A percentile compares a stretch with the other conserved stretches of the same genome.
Evolutionary conservation across 2,329 filamentous ascomycete species (phyloP).

Genomic region (Fusarium veterinarium): DNA sequence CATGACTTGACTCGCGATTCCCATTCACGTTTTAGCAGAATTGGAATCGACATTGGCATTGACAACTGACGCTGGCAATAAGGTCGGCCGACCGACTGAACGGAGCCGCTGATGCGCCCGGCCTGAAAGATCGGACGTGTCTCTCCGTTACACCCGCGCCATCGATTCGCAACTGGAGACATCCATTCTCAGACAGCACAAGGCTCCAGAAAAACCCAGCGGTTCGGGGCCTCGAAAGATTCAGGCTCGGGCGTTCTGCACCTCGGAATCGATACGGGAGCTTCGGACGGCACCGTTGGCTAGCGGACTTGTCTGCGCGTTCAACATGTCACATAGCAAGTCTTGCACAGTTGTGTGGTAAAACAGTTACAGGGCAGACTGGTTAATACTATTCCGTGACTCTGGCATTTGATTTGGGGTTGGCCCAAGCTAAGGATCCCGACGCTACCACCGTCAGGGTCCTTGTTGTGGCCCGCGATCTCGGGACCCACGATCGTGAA

Average conservation of each 20-base stretch:
- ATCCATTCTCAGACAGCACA: neutral
- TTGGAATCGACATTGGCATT: neutral
- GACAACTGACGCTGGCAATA: neutral
- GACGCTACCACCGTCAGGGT: constrained; percentile 43
- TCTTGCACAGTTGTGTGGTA: neutral
- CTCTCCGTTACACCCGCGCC: constrained; percentile 26
- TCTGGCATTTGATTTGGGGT: neutral
- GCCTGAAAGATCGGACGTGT: neutral
- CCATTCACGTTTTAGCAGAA: neutral
- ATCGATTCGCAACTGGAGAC: constrained; percentile 22
- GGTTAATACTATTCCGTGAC: neutral
- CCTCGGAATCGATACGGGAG: constrained; percentile 18
- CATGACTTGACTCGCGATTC: neutral
- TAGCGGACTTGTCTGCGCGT: constrained; percentile 13
- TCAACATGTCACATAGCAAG: constrained; percentile 11
- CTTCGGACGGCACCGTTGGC: constrained; percentile 17
- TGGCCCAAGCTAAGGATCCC: constrained; percentile 26
- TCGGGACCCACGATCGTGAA: constrained; percentile 40
- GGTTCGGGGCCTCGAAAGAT: constrained; percentile 3
- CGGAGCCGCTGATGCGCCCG: constrained; percentile 6
- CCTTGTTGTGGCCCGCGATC: constrained; percentile 37
- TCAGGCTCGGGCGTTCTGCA: neutral
- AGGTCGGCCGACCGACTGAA: constrained; percentile 1
- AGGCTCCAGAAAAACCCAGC: constrained; percentile 7
- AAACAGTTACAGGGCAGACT: neutral